Percentiles rank a stretch among this genome's conserved stretches.
Evolutionary conservation across 1,284 basidiomycete species (phyloP).

Genomic region (Rhizoctonia solani): DNA sequence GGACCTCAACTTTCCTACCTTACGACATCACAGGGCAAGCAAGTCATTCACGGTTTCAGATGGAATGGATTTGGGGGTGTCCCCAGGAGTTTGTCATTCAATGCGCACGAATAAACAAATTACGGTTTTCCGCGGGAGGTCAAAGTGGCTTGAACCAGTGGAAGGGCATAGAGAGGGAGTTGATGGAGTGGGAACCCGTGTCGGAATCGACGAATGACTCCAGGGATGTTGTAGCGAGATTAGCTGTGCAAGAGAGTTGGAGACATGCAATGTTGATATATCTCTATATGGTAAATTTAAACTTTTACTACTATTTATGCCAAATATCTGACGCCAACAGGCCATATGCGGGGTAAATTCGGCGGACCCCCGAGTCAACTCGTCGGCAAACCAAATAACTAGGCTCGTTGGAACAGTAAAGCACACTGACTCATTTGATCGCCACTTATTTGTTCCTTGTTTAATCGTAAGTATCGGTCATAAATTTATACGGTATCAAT

Average conservation of each 20-base stretch:
- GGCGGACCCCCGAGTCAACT: neutral
- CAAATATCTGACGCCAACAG: neutral
- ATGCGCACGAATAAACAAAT: neutral
- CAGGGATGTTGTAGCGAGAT: neutral
- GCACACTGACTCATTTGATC: neutral
- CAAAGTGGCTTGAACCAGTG: neutral
- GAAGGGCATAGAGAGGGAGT: neutral
- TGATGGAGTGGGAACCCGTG: neutral
- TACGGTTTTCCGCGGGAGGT: neutral
- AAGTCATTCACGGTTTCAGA: neutral
- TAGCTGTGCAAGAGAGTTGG: constrained; percentile 31
- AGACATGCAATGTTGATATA: constrained; percentile 9
- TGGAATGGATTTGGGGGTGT: constrained; percentile 25
- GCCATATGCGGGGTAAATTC: constrained; percentile 7
- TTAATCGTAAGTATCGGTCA: neutral
- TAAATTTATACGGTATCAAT: neutral
- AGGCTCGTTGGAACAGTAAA: constrained; percentile 1
- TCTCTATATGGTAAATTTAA: constrained; percentile 9
- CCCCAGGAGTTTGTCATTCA: constrained; percentile 7
- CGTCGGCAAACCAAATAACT: constrained; percentile 23
- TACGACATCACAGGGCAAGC: neutral
- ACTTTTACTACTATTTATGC: neutral
- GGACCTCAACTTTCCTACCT: neutral
- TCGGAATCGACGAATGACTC: constrained; percentile 1
- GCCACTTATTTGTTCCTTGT: constrained; percentile 19